Evolutionary conservation across 768 basidiomycete species (phyloP).

Genomic region (Sarcomyxa edulis): DNA sequence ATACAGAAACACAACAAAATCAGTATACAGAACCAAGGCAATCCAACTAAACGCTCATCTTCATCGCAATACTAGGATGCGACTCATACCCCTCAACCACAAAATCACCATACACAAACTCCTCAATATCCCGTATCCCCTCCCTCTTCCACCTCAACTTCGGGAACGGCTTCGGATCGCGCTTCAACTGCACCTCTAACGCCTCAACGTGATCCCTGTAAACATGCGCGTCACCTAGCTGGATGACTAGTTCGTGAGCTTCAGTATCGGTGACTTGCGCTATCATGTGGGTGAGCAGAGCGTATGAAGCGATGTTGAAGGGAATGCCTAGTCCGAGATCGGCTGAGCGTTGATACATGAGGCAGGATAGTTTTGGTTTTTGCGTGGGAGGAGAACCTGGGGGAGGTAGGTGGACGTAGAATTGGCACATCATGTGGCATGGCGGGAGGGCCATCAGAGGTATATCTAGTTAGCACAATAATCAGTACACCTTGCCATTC

Average conservation of each 20-base stretch:
- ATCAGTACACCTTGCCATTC: conserved; percentile 4
- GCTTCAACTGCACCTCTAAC: conserved; percentile 73
- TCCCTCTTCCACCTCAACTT: conserved; percentile 69
- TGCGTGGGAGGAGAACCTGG: conserved; percentile 28
- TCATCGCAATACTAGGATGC: conserved; percentile 84
- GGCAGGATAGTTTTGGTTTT: conserved; percentile 79
- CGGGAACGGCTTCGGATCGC: conserved; percentile 81
- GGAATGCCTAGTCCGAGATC: conserved; percentile 97
- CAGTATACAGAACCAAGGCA: conserved; percentile 7
- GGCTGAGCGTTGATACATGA: conserved; percentile 97
- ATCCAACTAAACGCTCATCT: conserved; percentile 85
- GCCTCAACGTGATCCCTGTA: conserved; percentile 90
- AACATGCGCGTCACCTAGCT: conserved; percentile 97
- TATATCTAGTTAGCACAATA: conserved; percentile 56
- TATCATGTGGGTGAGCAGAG: conserved; percentile 95
- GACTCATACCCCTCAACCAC: conserved; percentile 84
- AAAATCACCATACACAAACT: conserved; percentile 76
- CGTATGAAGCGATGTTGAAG: conserved; percentile 99
- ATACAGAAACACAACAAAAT: too few relatives aligned
- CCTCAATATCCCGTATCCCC: conserved; percentile 68
- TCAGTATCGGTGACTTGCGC: conserved; percentile 86
- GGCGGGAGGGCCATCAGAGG: conserved; percentile 95
- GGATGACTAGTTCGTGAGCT: conserved; percentile 87
- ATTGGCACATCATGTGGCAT: conserved; percentile 98
- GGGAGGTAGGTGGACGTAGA: conserved; percentile 88